Percentiles rank a stretch among this genome's conserved stretches.
phyloP scores from a whole-genome alignment of 2,329 filamentous ascomycete species.

The Aspergillus phoenicis region DNA sequence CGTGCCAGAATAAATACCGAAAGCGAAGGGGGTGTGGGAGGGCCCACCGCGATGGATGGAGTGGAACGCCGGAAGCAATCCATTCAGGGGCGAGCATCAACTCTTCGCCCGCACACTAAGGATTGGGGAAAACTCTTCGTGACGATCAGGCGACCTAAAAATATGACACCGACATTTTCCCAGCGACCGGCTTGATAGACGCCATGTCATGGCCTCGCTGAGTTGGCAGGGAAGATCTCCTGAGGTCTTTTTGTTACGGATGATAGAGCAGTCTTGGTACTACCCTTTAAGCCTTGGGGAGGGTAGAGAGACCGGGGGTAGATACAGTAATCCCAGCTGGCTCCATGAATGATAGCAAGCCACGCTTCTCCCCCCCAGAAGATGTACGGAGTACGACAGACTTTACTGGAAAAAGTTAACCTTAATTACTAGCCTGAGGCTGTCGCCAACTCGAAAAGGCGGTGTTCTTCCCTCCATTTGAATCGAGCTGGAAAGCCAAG shows the following conservation, averaged over 20 bases:
- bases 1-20: slow-evolving; percentile 5
- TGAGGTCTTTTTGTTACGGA: neutral
- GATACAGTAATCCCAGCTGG: neutral
- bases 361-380: neutral
- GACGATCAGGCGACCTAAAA: slow-evolving; percentile 13
- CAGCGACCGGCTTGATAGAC: neutral
- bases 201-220: neutral
- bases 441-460: neutral
- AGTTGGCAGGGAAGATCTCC: slow-evolving; percentile 5
- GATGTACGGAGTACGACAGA: neutral
- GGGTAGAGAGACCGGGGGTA: neutral
- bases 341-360: slow-evolving; percentile 1
- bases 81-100: slow-evolving; percentile 8
- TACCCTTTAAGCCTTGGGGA: neutral
- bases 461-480: neutral
- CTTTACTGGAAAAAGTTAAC: slow-evolving; percentile 8
- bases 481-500: neutral
- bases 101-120: neutral
- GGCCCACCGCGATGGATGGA: slow-evolving; percentile 5
- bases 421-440: neutral
- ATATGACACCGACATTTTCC: slow-evolving; percentile 2
- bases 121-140: slow-evolving; percentile 7
- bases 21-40: neutral
- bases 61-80: neutral
- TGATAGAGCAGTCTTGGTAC: neutral